Evolutionary conservation across 2,329 filamentous ascomycete species (phyloP).

Genomic region (Scytalidium sp.): DNA sequence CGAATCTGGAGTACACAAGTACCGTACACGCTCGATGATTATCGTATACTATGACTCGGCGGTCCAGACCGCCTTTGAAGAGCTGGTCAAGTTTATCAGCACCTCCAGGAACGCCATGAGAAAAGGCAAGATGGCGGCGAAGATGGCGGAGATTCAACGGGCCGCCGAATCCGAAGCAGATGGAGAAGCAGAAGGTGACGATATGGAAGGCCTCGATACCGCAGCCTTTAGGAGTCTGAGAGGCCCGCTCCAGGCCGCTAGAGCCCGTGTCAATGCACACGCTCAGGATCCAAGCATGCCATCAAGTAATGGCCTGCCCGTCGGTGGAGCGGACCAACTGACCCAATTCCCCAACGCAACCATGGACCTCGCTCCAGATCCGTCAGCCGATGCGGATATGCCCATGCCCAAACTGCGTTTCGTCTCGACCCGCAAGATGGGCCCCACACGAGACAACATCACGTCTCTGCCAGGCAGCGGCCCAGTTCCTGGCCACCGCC

Average conservation of each 20-base stretch:
- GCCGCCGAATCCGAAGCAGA: conserved; percentile 58
- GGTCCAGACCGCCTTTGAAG: conserved; percentile 79
- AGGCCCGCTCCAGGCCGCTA: conserved; percentile 19
- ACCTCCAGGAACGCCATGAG: conserved; percentile 79
- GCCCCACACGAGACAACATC: conserved; percentile 23
- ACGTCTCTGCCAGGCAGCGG: background rate
- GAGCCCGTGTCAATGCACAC: conserved; percentile 6
- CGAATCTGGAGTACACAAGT: conserved; percentile 33
- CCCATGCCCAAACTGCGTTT: conserved; percentile 32
- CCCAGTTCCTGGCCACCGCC: background rate
- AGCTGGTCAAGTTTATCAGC: conserved; percentile 78
- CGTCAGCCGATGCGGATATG: conserved; percentile 22
- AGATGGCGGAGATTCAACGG: conserved; percentile 63
- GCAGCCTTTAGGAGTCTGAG: conserved; percentile 3
- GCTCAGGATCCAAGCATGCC: conserved; percentile 4
- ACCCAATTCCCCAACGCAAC: conserved; percentile 2
- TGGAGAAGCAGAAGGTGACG: conserved; percentile 41
- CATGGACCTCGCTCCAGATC: conserved; percentile 9
- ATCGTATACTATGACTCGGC: conserved; percentile 92
- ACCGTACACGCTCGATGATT: conserved; percentile 71
- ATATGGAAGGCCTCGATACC: conserved; percentile 10
- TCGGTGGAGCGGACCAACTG: background rate
- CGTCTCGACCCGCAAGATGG: conserved; percentile 36
- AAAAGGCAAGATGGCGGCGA: conserved; percentile 81
- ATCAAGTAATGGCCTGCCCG: background rate